Base-by-base conservation (phyloP, 768 basidiomycete species). In the Pisolithus marmoratus region DNA sequence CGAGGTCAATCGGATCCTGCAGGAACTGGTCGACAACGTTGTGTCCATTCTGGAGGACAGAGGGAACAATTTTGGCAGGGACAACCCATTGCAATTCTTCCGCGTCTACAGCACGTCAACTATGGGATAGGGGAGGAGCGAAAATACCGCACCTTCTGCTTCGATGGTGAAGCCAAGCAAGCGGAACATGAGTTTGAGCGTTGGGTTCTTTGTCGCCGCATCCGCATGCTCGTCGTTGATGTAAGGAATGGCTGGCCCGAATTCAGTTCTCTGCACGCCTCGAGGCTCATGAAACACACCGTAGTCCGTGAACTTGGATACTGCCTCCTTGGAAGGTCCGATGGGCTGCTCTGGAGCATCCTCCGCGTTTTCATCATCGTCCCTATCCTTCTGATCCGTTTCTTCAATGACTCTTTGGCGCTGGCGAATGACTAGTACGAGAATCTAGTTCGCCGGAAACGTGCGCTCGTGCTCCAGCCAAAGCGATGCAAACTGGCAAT, bases 31-130 rank as follows among this genome's bases (percentile, higher is more conserved):
- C 77, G 69, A 98, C 87, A 57, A 94, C 82, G 48, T 78, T 79
- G 60, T 88, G 70, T 46, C 79, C 84, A 48, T 79, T 75, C 64
- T 83, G 76, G 34, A 98, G 72, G 46, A 87, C 81, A 6, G 79
- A 69, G 0, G 89, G 87, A 17, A 78, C 63, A 50, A 91, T 74
- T n/a, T 73, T 67, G 8, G 83, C 78, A 27, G 94, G 93, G 46
- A 96, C 77, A 55, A 82, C 84, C 93, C 94, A 98, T 64, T 91
- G 82, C 27, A 85, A 70, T 61, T 90, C 88, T 26, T 85, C 81
- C 26, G 77, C 78, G 58, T 79, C 87, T 87, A 51, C 46, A 23
- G 48, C 11, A 23, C 31, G 50, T 60, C 43, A 52, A 59, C 23
- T 41, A 20, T 19, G 36, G 51, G n/a, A 50, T 48, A 54, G 31